A percentile compares a stretch with the other conserved stretches of the same genome.
phyloP scores from a whole-genome alignment of 2,329 filamentous ascomycete species.

The Penicillium sp. region DNA sequence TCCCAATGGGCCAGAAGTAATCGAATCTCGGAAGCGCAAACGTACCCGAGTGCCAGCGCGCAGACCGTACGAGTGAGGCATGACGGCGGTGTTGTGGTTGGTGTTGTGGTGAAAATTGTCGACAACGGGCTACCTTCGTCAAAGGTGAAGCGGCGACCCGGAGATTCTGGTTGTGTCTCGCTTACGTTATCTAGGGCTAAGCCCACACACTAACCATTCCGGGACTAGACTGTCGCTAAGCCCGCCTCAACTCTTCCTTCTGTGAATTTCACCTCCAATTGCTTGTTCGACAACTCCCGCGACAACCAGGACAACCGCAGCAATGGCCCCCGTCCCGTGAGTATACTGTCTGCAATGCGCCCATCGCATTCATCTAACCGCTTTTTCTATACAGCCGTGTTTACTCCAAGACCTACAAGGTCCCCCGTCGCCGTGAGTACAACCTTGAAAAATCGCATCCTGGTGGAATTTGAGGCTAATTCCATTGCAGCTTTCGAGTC shows the following conservation, averaged over 20 bases:
- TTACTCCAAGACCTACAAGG: constrained; percentile 99
- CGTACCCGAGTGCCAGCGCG: constrained; percentile 77
- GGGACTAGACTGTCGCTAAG: constrained; percentile 13
- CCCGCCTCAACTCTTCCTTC: constrained; percentile 11
- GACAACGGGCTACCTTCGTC: constrained; percentile 26
- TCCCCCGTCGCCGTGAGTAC: constrained; percentile 73
- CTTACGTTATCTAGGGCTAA: constrained; percentile 3
- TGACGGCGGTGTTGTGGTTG: constrained; percentile 55
- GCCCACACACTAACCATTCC: constrained; percentile 14
- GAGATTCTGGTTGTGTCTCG: background rate
- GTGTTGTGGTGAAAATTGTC: constrained; percentile 36
- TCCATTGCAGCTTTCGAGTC: constrained; percentile 74
- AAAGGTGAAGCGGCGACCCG: constrained; percentile 12
- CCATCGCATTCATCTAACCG: constrained; percentile 37
- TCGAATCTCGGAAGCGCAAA: constrained; percentile 27
- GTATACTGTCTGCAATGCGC: constrained; percentile 28
- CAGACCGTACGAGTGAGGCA: constrained; percentile 85
- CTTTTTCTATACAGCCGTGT: constrained; percentile 49
- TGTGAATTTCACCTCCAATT: constrained; percentile 21
- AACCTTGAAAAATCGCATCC: constrained; percentile 10
- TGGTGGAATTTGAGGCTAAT: constrained; percentile 34
- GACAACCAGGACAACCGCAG: constrained; percentile 39
- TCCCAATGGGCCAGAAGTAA: constrained; percentile 8
- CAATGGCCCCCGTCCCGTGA: constrained; percentile 42
- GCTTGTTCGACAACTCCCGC: constrained; percentile 32